Percentiles rank a stretch among this genome's conserved stretches.
Conservation (phyloP, 306 rosid genomes). For the Ammopiptanthus mongolicus region DNA sequence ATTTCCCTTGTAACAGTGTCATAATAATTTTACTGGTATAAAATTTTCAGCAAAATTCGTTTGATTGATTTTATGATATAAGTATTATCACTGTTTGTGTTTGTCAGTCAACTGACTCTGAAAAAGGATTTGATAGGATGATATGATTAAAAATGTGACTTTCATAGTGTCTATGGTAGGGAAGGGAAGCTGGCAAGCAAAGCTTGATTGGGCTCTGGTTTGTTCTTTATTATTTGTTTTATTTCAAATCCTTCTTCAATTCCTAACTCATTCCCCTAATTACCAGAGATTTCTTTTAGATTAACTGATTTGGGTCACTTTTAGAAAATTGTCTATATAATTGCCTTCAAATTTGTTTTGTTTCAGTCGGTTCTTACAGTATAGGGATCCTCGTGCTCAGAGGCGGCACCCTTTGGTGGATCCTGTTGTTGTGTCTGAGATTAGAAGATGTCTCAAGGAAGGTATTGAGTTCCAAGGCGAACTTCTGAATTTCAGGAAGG, state of each 20-base stretch:
- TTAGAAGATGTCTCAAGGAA: constrained; percentile 81
- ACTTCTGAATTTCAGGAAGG: constrained; percentile 90
- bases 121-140: neutral
- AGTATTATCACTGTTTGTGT: constrained; percentile 5
- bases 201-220: neutral
- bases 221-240: neutral
- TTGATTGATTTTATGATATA: neutral
- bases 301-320: neutral
- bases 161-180: neutral
- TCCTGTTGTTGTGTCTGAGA: constrained; percentile 96
- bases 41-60: neutral
- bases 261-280: neutral
- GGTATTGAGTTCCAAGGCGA: constrained; percentile 92
- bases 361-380: constrained; percentile 93
- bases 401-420: constrained; percentile 94
- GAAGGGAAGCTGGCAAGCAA: constrained; percentile 1
- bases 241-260: neutral
- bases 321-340: neutral
- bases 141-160: constrained; percentile 19
- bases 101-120: neutral
- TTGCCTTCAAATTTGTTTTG: constrained; percentile 14
- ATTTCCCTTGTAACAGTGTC: neutral
- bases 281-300: neutral
- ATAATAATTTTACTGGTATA: neutral
- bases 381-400: constrained; percentile 90